Evolutionary conservation across 805 yeast species (phyloP).

Genomic region (Ogataea sp.): DNA sequence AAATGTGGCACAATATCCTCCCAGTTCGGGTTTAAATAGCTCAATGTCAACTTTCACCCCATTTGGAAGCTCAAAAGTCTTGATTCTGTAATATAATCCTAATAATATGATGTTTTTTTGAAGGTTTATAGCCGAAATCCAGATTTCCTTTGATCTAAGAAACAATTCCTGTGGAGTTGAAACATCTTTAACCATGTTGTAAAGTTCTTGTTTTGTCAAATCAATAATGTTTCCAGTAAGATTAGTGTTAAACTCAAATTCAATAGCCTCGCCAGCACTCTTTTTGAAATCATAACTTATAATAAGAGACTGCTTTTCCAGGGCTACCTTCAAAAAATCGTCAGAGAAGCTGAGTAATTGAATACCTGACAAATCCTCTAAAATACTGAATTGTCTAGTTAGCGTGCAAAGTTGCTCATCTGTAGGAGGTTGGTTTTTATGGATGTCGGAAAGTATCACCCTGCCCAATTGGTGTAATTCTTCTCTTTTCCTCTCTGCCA

Average conservation of each 20-base stretch:
- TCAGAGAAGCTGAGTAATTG: slow-evolving; percentile 2
- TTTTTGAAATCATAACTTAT: neutral
- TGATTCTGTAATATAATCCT: neutral
- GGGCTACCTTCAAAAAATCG: slow-evolving; percentile 1
- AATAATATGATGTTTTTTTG: neutral
- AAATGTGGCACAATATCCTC: neutral
- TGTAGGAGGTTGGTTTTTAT: too few relatives aligned
- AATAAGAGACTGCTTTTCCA: slow-evolving; percentile 1
- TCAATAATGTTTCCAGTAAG: neutral
- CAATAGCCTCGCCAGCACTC: neutral
- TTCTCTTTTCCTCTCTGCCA: too few relatives aligned
- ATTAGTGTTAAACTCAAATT: neutral
- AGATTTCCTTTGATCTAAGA: neutral
- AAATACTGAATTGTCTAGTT: neutral
- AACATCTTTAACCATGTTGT: neutral
- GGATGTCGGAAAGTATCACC: too few relatives aligned
- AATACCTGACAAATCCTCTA: neutral
- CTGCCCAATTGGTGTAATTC: too few relatives aligned
- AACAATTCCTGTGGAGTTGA: neutral
- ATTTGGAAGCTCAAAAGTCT: neutral
- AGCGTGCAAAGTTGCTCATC: too few relatives aligned
- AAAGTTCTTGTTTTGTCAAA: neutral
- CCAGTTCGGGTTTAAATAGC: too few relatives aligned
- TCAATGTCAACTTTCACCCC: neutral
- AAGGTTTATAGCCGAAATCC: neutral